Evolutionary conservation across 176 grass and related monocot species (phyloP), one percentile per base, ranked within the genome.

Genomic region (Elymus sibiricus): DNA sequence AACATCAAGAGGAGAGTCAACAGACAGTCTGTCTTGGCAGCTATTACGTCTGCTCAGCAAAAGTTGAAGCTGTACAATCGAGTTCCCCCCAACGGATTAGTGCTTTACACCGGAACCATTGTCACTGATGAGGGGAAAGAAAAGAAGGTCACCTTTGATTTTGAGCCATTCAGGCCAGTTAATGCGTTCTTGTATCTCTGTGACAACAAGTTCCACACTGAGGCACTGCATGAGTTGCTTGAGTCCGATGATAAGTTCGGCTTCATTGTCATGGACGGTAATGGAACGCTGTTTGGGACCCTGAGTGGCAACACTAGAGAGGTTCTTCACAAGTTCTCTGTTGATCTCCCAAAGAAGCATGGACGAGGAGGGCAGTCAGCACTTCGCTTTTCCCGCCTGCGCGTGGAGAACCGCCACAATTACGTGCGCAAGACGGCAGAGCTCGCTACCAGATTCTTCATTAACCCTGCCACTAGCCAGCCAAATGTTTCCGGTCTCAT

Each of bases 201-300:
- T 17, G 87, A 89, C 64, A 89, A 89, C 75, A 89, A 89, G 66
- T 89, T 89, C 22, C 87, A 84, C 64, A 88, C 81, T 11, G 87
- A 84, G 65, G 65, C 87, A 1, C 27, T 89, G 28, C 84, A 71
- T 74, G 87, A 89, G 65, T n/a, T 89, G 32, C 40, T 89, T 5
- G 81, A 89, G 44, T 89, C 82, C 25, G 87, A 84, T 75, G 87
- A 89, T 46, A 89, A 89, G 76, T 89, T 89, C 75, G 87, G 87
- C 44, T 89, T 89, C 76, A 89, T 89, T 2, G 0, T 89, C 46
- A 84, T 84, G 82, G 87, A 89, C 19, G 87, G 87, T 14, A 84
- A 89, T 65, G 87, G 87, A 4, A 58, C 87, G 12, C 82, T 89
- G 9, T 89, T 79, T 56, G 82, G 87, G 22, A 89, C 82, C 12